Percentiles rank a stretch among this genome's conserved stretches.
phyloP scores from a whole-genome alignment of 1,139 yeast genomes.

The Ashbya aceris region DNA sequence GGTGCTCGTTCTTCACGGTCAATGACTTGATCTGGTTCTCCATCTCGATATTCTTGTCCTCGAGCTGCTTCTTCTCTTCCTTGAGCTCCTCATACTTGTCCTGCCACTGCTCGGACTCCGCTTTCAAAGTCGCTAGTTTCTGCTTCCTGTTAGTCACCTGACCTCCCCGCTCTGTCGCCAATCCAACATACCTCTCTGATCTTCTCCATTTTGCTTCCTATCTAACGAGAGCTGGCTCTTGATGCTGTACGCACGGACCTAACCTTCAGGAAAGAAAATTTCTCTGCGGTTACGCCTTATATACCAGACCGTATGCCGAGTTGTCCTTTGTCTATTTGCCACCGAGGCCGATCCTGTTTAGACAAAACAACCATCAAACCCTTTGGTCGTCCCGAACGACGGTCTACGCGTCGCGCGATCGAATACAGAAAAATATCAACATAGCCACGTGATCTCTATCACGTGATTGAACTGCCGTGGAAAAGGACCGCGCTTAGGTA shows the following conservation, averaged over 20 bases:
- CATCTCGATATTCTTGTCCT: constrained; percentile 83
- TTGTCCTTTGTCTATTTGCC: constrained; percentile 3
- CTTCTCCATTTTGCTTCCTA: constrained; percentile 23
- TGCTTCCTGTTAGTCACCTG: constrained; percentile 21
- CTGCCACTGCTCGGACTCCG: constrained; percentile 96
- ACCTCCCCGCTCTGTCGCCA: neutral
- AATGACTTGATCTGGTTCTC: constrained; percentile 92
- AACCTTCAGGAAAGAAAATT: neutral
- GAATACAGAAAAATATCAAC: too few species aligned
- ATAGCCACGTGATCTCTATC: too few species aligned
- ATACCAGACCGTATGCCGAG: neutral
- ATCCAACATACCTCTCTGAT: constrained; percentile 23
- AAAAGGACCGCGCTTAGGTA: too few species aligned
- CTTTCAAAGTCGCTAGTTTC: constrained; percentile 85
- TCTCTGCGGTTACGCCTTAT: neutral
- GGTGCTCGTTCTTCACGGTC: constrained; percentile 81
- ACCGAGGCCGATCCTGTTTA: neutral
- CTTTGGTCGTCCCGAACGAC: neutral
- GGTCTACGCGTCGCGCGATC: too few species aligned
- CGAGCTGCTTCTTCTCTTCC: constrained; percentile 75
- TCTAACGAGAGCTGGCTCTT: neutral
- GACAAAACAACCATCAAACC: neutral
- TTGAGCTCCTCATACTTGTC: constrained; percentile 87
- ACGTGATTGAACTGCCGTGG: too few species aligned
- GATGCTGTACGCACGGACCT: too few species aligned